Base-by-base conservation (phyloP, 768 basidiomycete genomes). In the Rossbeevera mucosa region DNA sequence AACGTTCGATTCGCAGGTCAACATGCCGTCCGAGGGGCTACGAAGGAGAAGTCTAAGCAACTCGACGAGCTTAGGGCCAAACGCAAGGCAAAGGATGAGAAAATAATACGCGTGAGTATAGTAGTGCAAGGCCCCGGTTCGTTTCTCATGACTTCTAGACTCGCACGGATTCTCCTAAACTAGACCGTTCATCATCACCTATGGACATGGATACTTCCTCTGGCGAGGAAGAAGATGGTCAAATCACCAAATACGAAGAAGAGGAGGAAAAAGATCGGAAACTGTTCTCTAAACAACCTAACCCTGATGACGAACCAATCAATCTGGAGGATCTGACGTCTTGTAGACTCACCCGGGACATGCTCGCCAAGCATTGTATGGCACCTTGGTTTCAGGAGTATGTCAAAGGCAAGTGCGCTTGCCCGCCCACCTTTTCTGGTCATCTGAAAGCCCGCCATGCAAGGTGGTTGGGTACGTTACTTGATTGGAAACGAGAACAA, bases 201-300 rank as follows among this genome's bases (percentile, higher is more conserved):
- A 88, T 85, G 78, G 88, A 88, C 61, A 91, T 90, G 80, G 90
- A 89, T 44, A 86, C 85, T 24, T 88, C 86, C n/a, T 83, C 85
- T 11, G 76, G 74, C 26, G 88, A 89, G 43, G 92, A 87, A 48
- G 80, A 79, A 51, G 88, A 91, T 56, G 89, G 88, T 0, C 85
- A 87, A 65, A 85, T 90, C 52, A 82, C 76, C 36, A 84, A 83
- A 59, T 77, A 76, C 24, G 86, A 90, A 51, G 83, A 88, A 56
- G 82, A 87, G 57, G 86, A 90, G 62, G 86, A 83, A 62, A 79
- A 79, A 49, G 79, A 80, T 24, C 72, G 76, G 21, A 79, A 76
- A 51, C 50, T 82, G 21, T 72, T 78, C 20, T 76, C 72, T 48
- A 80, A 78, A 50, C 64, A 68, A 31, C 50, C 71, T 3, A 69